phyloP scores from a whole-genome alignment of 331 rosid species.

The Malus hybrid region DNA sequence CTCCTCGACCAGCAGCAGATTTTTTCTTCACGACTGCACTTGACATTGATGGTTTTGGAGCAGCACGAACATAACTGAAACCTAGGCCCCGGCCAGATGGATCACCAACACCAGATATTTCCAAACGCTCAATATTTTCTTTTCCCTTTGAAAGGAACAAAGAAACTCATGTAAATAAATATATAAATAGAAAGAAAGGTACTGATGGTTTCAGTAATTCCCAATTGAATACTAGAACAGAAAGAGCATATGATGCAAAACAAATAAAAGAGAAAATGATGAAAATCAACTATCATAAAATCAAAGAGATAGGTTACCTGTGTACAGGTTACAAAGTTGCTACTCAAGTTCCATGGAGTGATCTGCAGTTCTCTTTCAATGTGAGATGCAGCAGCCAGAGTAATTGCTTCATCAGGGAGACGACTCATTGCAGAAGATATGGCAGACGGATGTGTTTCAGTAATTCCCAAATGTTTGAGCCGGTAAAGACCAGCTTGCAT shows the following conservation, averaged over 20 bases:
- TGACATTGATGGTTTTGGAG: conserved; percentile 79
- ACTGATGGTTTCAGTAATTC: neutral
- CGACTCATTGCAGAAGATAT: conserved; percentile 93
- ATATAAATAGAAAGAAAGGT: neutral
- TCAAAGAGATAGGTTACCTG: conserved; percentile 53
- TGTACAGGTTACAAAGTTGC: conserved; percentile 89
- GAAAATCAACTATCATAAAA: neutral
- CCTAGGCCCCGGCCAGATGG: conserved; percentile 98
- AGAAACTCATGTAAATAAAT: neutral
- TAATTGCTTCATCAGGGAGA: conserved; percentile 91
- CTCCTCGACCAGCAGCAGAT: conserved; percentile 60
- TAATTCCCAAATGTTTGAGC: conserved; percentile 88
- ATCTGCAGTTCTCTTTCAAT: conserved; percentile 94
- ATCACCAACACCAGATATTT: conserved; percentile 96
- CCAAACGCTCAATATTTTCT: conserved; percentile 92
- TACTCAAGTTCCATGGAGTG: conserved; percentile 99
- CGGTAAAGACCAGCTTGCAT: conserved; percentile 97
- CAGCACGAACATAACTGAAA: conserved; percentile 82
- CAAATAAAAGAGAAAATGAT: neutral
- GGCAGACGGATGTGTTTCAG: conserved; percentile 71
- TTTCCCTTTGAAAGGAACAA: conserved; percentile 52
- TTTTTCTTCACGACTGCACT: conserved; percentile 76
- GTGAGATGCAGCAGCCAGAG: conserved; percentile 97
- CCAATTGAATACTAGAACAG: neutral
- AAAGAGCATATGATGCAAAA: neutral